These are phyloP conservation scores for Fagopyrum tataricum DNA, from an alignment of 148 eudicot genomes.

Conservation along the genomic window DNA sequence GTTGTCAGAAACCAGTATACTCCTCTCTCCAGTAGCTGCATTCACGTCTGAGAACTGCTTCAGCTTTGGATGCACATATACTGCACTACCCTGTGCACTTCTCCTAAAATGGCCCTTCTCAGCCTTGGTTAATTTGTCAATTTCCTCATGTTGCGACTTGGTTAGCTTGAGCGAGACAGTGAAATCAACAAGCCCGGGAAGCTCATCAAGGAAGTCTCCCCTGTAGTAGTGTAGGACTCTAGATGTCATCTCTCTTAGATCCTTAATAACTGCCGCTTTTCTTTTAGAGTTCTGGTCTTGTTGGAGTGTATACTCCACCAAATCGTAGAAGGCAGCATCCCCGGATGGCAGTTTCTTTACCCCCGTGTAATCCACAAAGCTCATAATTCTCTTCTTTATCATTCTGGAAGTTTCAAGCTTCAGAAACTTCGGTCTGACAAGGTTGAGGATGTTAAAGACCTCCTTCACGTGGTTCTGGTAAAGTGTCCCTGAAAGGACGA, in stretches of 20 bases:
- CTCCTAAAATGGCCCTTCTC: slow-evolving; percentile 45
- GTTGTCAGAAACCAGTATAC: slow-evolving; percentile 24
- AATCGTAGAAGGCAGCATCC: slow-evolving; percentile 59
- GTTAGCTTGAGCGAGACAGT: slow-evolving; percentile 59
- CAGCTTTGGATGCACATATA: slow-evolving; percentile 66
- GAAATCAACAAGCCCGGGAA: slow-evolving; percentile 82
- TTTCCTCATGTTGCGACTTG: slow-evolving; percentile 45
- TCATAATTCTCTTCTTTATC: slow-evolving; percentile 53
- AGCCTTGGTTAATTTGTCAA: slow-evolving; percentile 39
- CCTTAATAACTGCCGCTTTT: slow-evolving; percentile 58
- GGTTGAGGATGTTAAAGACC: slow-evolving; percentile 76
- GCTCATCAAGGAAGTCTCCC: slow-evolving; percentile 82
- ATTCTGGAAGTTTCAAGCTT: slow-evolving; percentile 43
- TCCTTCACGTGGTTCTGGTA: slow-evolving; percentile 93
- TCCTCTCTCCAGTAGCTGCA: slow-evolving; percentile 32
- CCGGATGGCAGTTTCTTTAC: slow-evolving; percentile 30
- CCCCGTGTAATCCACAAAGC: slow-evolving; percentile 41
- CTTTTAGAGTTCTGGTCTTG: slow-evolving; percentile 55
- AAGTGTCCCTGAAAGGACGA: slow-evolving; percentile 93
- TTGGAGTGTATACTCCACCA: slow-evolving; percentile 65
- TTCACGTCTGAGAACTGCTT: slow-evolving; percentile 36
- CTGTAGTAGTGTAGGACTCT: slow-evolving; percentile 78
- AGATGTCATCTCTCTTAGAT: slow-evolving; percentile 77
- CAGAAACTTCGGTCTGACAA: slow-evolving; percentile 75
- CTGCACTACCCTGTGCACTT: slow-evolving; percentile 57